Percentiles rank a stretch among this genome's conserved stretches.
phyloP scores from a whole-genome alignment of 2,329 filamentous ascomycete species.

The Monosporascus sp. region DNA sequence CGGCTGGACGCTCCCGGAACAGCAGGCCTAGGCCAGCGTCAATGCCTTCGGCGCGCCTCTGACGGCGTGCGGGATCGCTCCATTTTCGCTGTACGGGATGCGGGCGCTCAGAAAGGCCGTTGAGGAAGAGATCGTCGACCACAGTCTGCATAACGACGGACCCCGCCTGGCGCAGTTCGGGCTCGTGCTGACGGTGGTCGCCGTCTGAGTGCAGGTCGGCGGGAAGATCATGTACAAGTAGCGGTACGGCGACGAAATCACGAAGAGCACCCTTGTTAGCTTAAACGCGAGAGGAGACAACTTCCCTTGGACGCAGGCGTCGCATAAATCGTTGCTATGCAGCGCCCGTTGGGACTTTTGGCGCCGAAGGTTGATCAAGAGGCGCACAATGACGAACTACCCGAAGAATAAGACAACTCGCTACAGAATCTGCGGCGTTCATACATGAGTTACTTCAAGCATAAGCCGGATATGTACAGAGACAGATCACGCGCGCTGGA shows the following conservation, averaged over 20 bases:
- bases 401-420: slow-evolving; percentile 4
- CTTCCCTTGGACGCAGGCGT: slow-evolving; percentile 2
- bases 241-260: background rate
- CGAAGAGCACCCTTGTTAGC: background rate
- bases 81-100: background rate
- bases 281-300: slow-evolving; percentile 1
- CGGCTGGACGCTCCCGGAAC: slow-evolving; percentile 11
- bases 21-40: slow-evolving; percentile 8
- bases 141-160: background rate
- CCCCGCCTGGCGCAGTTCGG: background rate
- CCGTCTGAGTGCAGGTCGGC: slow-evolving; percentile 8
- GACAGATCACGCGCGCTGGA: slow-evolving; percentile 54
- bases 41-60: slow-evolving; percentile 14
- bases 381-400: slow-evolving; percentile 4
- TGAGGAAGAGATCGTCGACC: background rate
- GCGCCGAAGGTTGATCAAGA: slow-evolving; percentile 5
- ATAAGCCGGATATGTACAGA: background rate
- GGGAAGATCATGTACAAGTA: slow-evolving; percentile 2
- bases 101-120: slow-evolving; percentile 30
- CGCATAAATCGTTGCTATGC: background rate
- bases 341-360: slow-evolving; percentile 6
- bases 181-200: background rate
- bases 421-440: slow-evolving; percentile 1
- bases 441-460: background rate
- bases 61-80: background rate